Conservation (phyloP, 139 green algal genomes). For the Auxenochlorella protothecoides region DNA sequence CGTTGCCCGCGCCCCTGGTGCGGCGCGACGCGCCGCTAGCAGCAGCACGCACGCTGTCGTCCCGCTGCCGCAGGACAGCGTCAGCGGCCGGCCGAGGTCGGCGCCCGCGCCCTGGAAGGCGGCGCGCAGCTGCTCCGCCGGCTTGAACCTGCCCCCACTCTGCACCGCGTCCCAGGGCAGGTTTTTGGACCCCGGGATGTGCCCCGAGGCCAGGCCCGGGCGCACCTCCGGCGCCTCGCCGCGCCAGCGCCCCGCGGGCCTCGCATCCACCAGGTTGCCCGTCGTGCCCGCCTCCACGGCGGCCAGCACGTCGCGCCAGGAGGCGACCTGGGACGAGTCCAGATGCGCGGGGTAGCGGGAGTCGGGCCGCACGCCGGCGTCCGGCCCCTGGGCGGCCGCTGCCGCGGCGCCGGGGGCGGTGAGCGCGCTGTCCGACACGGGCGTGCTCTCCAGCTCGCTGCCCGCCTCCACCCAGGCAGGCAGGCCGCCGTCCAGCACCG, state of each 20-base stretch:
- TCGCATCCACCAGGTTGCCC: constrained; percentile 71
- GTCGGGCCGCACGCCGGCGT: background rate
- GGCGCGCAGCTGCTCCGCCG: constrained; percentile 35
- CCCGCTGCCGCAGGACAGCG: constrained; percentile 76
- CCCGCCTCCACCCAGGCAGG: constrained; percentile 60
- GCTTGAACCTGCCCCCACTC: constrained; percentile 33
- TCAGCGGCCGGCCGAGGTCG: constrained; percentile 34
- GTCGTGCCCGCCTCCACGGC: constrained; percentile 24
- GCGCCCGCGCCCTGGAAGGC: constrained; percentile 56
- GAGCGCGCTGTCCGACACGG: constrained; percentile 25
- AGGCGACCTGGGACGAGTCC: constrained; percentile 32
- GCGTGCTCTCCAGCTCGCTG: constrained; percentile 26
- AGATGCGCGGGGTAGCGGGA: constrained; percentile 11
- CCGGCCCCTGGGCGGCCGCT: background rate
- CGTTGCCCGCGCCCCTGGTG: background rate
- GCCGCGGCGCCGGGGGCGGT: constrained; percentile 12
- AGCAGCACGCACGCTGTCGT: constrained; percentile 86
- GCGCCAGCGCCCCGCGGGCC: constrained; percentile 50
- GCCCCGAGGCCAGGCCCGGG: constrained; percentile 55
- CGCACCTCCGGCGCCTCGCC: constrained; percentile 74
- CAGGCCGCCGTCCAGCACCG: constrained; percentile 82
- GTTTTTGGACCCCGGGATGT: constrained; percentile 73
- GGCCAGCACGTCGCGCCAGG: constrained; percentile 39
- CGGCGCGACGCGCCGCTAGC: constrained; percentile 48
- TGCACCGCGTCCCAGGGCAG: constrained; percentile 72